These are phyloP conservation scores for Perkinsus marinus DNA, from an alignment of 169 alveolate genomes.

Conservation along the genomic window DNA sequence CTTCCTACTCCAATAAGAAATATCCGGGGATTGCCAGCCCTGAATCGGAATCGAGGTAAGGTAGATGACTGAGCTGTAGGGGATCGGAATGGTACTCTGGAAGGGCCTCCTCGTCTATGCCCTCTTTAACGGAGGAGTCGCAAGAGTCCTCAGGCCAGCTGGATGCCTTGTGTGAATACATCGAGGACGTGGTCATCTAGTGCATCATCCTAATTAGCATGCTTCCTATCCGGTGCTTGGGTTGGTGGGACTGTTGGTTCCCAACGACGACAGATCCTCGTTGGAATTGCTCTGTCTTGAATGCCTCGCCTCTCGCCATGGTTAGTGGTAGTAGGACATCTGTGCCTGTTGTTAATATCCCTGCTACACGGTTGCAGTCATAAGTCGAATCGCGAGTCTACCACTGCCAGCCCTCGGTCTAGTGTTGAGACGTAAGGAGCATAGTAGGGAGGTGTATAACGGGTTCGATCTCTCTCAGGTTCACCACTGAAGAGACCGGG, in stretches of 20 bases:
- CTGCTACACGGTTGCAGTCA: background rate
- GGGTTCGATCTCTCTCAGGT: background rate
- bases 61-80: background rate
- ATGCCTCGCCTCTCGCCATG: too few species aligned
- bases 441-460: background rate
- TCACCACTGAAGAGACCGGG: background rate
- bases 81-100: background rate
- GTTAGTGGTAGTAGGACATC: too few species aligned
- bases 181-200: background rate
- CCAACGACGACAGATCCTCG: too few species aligned
- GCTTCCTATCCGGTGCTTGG: too few species aligned
- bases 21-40: too few species aligned
- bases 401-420: background rate
- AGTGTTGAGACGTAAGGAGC: background rate
- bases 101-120: background rate
- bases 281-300: too few species aligned
- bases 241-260: too few species aligned
- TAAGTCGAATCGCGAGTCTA: background rate
- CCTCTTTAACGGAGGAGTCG: background rate
- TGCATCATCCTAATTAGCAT: too few species aligned
- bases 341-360: background rate
- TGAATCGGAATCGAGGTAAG: background rate
- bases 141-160: background rate
- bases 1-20: background rate
- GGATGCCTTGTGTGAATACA: background rate